Evolutionary conservation across 169 alveolate species (phyloP).

Genomic region (Babesia bovis): DNA sequence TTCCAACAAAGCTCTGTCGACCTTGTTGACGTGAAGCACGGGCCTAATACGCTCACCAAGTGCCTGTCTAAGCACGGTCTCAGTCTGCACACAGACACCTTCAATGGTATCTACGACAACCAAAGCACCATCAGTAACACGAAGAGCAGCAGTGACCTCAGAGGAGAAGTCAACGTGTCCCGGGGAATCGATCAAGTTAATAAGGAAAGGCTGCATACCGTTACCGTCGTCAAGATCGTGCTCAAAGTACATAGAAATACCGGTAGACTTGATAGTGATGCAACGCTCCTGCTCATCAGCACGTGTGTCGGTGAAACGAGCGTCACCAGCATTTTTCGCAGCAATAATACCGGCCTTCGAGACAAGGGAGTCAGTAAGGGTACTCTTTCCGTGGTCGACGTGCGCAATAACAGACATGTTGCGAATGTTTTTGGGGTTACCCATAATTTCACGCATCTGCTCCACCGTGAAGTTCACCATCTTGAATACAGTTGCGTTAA

Average conservation of each 20-base stretch:
- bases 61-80: slow-evolving; percentile 99
- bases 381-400: slow-evolving; percentile 99
- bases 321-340: slow-evolving; percentile 97
- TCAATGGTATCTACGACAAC: slow-evolving; percentile 99
- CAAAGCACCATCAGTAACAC: slow-evolving; percentile 99
- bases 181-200: slow-evolving; percentile 99
- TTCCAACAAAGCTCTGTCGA: slow-evolving; percentile 96
- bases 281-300: slow-evolving; percentile 99
- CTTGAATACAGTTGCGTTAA: slow-evolving; percentile 26
- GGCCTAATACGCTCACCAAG: slow-evolving; percentile 96
- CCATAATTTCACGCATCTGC: slow-evolving; percentile 98
- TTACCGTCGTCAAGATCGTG: slow-evolving; percentile 91
- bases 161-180: slow-evolving; percentile 99
- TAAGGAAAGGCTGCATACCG: slow-evolving; percentile 89
- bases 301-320: slow-evolving; percentile 99
- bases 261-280: slow-evolving; percentile 99
- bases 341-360: slow-evolving; percentile 99
- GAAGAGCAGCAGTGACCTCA: slow-evolving; percentile 99
- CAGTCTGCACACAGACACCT: slow-evolving; percentile 99
- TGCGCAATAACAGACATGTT: slow-evolving; percentile 99
- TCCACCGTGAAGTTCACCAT: slow-evolving; percentile 99
- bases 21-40: slow-evolving; percentile 97
- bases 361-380: slow-evolving; percentile 98
- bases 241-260: slow-evolving; percentile 97
- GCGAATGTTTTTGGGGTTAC: slow-evolving; percentile 96